Evolutionary conservation across 2,329 filamentous ascomycete genomes (phyloP), one percentile per base, ranked within the genome.

Genomic region (Monilinia laxa): DNA sequence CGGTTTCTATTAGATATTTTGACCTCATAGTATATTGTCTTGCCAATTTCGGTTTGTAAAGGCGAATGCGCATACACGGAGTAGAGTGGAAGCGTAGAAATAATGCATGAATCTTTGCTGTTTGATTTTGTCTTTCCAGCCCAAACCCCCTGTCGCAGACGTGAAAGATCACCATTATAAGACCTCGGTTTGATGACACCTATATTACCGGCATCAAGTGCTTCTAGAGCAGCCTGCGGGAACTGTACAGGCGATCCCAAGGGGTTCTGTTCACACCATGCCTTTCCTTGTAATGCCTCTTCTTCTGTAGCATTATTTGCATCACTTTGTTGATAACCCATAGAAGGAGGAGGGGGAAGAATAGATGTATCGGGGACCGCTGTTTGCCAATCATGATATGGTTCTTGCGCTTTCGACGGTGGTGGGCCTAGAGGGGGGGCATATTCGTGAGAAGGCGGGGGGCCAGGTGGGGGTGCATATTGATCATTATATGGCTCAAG

Each of bases 11-110:
- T 73, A 3, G 80, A 78, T 42, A 92, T 80, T 63, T 81, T 81
- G 12, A 93, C 81, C 74, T 94, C 90, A 76, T 89, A 94, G 81
- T 93, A 94, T 63, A 89, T 83, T 0, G 80, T 82, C 55, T 85
- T 87, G 52, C 80, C 80, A 2, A 70, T 67, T 70, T 79, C 64
- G 66, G 77, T 82, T 2, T 77, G 77, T 2, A 83, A 77, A 0
- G 89, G 85, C 45, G 84, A 84, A 68, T 90, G 86, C 68, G 87
- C 80, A 55, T 78, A 77, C 1, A 84, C 83, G 1, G 84, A 82
- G 78, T 92, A 94, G 51, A 92, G 79, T 0, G 91, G 90, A 45
- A 91, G 83, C 67, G 87, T 88, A 18, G 84, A 87, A 38, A 90
- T 82, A 45, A 93, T 81, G 69, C 86, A 86, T 7, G 84, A 82